Percentiles rank a stretch among this genome's conserved stretches.
These are phyloP conservation scores for Aspergillus sp. DNA, from an alignment of 2,329 filamentous ascomycete species.

Conservation along the genomic window DNA sequence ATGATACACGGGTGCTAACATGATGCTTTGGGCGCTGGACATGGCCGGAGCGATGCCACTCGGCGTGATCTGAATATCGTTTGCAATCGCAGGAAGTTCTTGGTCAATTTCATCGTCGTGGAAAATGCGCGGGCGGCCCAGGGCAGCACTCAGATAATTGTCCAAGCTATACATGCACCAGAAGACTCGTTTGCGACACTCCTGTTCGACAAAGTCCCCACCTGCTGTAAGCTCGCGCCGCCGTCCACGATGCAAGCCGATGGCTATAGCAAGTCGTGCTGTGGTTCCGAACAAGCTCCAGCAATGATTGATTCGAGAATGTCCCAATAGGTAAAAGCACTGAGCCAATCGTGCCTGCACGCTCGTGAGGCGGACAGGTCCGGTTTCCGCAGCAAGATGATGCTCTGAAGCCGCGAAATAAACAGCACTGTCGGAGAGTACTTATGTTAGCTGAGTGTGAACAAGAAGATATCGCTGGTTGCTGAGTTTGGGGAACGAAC, in stretches of 20 bases:
- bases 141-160: slow-evolving; percentile 25
- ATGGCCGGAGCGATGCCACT: slow-evolving; percentile 28
- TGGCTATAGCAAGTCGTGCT: slow-evolving; percentile 37
- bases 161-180: slow-evolving; percentile 28
- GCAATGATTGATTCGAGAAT: slow-evolving; percentile 41
- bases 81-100: slow-evolving; percentile 25
- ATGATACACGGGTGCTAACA: slow-evolving; percentile 53
- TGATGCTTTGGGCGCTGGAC: slow-evolving; percentile 42
- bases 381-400: slow-evolving; percentile 38
- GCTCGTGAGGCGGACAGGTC: slow-evolving; percentile 37
- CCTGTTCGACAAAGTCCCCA: slow-evolving; percentile 21
- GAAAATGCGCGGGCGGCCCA: slow-evolving; percentile 24
- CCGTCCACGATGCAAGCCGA: slow-evolving; percentile 34
- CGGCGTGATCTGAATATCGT: slow-evolving; percentile 27
- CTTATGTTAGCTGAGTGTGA: not conserved
- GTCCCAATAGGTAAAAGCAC: slow-evolving; percentile 40
- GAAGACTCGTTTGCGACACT: slow-evolving; percentile 24
- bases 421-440: slow-evolving; percentile 18
- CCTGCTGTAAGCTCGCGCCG: slow-evolving; percentile 15
- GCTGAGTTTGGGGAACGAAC: slow-evolving; percentile 9
- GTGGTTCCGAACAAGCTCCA: slow-evolving; percentile 42
- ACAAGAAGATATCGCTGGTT: not conserved
- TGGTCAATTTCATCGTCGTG: slow-evolving; percentile 28
- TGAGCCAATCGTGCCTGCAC: slow-evolving; percentile 48
- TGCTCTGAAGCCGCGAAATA: slow-evolving; percentile 34